These are phyloP conservation scores for Alternaria infectoria DNA, from an alignment of 2,329 filamentous ascomycete genomes.

Conservation along the genomic window DNA sequence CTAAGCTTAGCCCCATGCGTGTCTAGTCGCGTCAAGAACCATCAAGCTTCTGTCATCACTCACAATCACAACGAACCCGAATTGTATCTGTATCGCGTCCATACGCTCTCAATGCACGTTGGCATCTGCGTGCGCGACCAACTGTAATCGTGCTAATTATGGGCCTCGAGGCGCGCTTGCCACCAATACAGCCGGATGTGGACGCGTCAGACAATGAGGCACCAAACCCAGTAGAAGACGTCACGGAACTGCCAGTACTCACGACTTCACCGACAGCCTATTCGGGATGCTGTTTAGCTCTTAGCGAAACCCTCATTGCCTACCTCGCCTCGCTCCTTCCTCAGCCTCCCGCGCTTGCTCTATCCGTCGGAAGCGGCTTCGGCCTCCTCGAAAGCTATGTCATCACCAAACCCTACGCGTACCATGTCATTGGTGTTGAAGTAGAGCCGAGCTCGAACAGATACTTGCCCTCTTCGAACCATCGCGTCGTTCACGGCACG, in stretches of 20 bases:
- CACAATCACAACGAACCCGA: neutral
- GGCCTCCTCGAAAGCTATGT: constrained; percentile 59
- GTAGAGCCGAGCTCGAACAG: constrained; percentile 54
- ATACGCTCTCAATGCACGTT: neutral
- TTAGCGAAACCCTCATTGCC: constrained; percentile 40
- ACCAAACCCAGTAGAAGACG: neutral
- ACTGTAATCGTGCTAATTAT: neutral
- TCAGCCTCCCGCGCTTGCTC: constrained; percentile 22
- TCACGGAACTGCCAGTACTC: constrained; percentile 21
- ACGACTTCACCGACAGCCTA: constrained; percentile 27
- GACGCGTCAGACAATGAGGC: neutral
- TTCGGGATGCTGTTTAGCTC: constrained; percentile 46
- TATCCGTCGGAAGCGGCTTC: constrained; percentile 59
- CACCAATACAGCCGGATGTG: neutral
- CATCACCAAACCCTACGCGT: constrained; percentile 14
- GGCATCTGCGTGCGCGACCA: neutral
- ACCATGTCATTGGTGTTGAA: constrained; percentile 56
- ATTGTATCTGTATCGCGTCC: neutral
- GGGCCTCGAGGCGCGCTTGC: neutral
- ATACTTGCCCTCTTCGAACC: constrained; percentile 51
- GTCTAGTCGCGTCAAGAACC: neutral
- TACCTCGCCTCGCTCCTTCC: constrained; percentile 35
- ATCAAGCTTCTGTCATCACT: neutral
- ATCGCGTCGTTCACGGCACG: constrained; percentile 54
- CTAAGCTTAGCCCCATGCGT: neutral